phyloP scores from a whole-genome alignment of 75 land plant species.

The Cryptomeria japonica region DNA sequence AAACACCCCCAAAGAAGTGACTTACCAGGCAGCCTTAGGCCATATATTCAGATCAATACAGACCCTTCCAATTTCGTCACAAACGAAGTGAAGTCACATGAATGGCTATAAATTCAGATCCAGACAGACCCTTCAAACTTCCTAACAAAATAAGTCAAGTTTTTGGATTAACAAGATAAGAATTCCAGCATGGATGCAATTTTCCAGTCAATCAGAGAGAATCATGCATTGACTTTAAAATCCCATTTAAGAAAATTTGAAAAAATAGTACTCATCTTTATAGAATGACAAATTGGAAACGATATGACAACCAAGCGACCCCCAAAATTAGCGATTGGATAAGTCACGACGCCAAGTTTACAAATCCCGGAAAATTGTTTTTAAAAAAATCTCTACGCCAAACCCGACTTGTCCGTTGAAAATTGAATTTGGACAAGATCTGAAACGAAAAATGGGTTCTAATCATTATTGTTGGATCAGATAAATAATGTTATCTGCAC shows the following conservation, averaged over 20 bases:
- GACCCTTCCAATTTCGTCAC: background rate
- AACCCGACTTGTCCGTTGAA: background rate
- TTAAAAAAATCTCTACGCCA: background rate
- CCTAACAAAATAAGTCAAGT: background rate
- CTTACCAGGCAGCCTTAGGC: background rate
- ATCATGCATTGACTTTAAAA: background rate
- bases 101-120: background rate
- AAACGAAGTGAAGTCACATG: background rate
- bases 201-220: background rate
- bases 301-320: background rate
- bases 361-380: background rate
- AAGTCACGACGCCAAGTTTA: background rate
- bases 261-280: background rate
- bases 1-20: background rate
- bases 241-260: background rate
- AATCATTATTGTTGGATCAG: background rate
- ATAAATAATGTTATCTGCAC: background rate
- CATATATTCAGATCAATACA: background rate
- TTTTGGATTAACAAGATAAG: background rate
- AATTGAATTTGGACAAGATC: background rate
- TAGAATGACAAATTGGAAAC: background rate
- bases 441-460: background rate
- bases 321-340: background rate
- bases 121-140: background rate
- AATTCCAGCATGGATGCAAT: conserved; percentile 1